Evolutionary conservation across 768 basidiomycete species (phyloP).

Genomic region (Serendipita indica): DNA sequence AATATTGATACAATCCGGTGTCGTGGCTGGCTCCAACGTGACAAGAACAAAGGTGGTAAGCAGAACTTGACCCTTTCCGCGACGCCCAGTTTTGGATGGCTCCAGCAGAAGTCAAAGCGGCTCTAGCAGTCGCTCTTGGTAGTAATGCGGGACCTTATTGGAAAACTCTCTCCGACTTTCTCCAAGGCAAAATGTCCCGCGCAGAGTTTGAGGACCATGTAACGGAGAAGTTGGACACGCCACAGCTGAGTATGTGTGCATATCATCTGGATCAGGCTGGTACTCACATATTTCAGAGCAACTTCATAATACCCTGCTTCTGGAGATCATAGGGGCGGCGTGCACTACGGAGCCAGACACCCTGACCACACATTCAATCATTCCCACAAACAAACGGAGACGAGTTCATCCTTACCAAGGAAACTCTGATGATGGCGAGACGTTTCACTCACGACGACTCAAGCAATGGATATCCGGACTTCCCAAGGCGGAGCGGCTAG

Average conservation of each 20-base stretch:
- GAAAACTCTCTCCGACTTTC: conserved; percentile 45
- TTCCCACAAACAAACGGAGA: conserved; percentile 39
- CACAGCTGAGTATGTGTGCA: conserved; percentile 32
- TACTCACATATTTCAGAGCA: conserved; percentile 36
- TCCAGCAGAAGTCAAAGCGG: conserved; percentile 36
- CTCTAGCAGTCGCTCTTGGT: conserved; percentile 49
- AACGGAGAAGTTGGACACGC: conserved; percentile 43
- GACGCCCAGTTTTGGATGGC: too few species aligned
- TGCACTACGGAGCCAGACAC: conserved; percentile 38
- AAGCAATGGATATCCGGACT: conserved; percentile 62
- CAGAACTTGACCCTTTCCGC: too few species aligned
- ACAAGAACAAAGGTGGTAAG: too few species aligned
- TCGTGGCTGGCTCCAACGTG: too few species aligned
- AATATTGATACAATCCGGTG: too few species aligned
- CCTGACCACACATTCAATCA: conserved; percentile 2
- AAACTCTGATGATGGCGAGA: conserved; percentile 34
- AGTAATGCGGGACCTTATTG: conserved; percentile 47
- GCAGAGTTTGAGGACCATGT: conserved; percentile 62
- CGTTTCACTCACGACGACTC: conserved; percentile 46
- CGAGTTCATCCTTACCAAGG: conserved; percentile 58
- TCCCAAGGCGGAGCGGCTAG: conserved; percentile 50
- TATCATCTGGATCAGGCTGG: conserved; percentile 9
- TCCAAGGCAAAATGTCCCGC: conserved; percentile 53
- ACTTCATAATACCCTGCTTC: conserved; percentile 70
- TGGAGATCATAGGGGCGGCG: conserved; percentile 72